Evolutionary conservation across 2,329 filamentous ascomycete species (phyloP).

Genomic region (Diaporthe nobilis): DNA sequence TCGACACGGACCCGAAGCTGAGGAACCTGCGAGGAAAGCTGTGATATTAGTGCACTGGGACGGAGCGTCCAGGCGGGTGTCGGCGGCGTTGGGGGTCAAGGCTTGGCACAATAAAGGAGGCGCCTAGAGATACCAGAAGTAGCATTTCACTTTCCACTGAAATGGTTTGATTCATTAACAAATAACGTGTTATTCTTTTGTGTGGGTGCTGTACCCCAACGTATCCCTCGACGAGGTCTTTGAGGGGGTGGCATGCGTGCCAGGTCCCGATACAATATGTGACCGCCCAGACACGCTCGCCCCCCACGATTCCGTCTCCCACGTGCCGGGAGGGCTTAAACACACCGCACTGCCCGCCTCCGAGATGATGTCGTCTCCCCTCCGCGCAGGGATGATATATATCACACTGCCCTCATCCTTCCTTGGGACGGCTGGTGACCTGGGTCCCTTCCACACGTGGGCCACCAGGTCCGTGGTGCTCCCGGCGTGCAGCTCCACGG

Average conservation of each 20-base stretch:
- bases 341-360: neutral
- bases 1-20: slow-evolving; percentile 42
- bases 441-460: neutral
- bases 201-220: slow-evolving; percentile 2
- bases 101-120: neutral
- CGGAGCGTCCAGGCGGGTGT: neutral
- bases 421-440: neutral
- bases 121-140: slow-evolving; percentile 13
- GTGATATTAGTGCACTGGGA: neutral
- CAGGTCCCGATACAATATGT: neutral
- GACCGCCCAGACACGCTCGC: slow-evolving; percentile 10
- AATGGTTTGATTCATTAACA: neutral
- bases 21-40: slow-evolving; percentile 41
- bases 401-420: slow-evolving; percentile 7
- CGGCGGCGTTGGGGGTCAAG: neutral
- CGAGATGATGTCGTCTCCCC: neutral
- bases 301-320: slow-evolving; percentile 21
- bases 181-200: slow-evolving; percentile 4
- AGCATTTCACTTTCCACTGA: neutral
- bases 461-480: slow-evolving; percentile 35
- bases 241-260: neutral
- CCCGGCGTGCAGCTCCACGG: slow-evolving; percentile 37
- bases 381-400: neutral
- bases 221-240: slow-evolving; percentile 17
- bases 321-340: neutral